Evolutionary conservation across 768 basidiomycete species (phyloP).

Genomic region (Dendrothele bispora): DNA sequence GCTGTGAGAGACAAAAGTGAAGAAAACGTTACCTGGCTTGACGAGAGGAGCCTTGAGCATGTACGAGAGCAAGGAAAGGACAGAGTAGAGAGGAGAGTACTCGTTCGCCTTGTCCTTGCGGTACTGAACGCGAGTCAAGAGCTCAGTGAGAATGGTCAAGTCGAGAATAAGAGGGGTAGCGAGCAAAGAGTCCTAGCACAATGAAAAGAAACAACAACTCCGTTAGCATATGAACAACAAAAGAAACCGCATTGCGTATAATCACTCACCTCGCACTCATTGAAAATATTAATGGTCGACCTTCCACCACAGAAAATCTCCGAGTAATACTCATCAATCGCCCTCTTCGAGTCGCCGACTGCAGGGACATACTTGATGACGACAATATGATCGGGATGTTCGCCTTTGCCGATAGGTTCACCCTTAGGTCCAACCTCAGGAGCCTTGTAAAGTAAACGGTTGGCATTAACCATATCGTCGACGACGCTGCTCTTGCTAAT

Average conservation of each 20-base stretch:
- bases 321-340: conserved; percentile 99
- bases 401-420: conserved; percentile 66
- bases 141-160: conserved; percentile 88
- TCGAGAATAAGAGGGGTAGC: conserved; percentile 97
- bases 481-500: conserved; percentile 97
- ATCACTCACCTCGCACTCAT: conserved; percentile 85
- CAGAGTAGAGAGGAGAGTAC: conserved; percentile 84
- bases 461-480: conserved; percentile 96
- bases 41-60: conserved; percentile 99
- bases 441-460: conserved; percentile 87
- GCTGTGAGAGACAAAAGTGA: not conserved
- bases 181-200: conserved; percentile 92
- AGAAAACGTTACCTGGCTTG: conserved; percentile 65
- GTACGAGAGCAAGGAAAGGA: conserved; percentile 90
- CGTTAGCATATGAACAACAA: conserved; percentile 10
- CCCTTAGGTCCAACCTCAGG: conserved; percentile 55
- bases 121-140: conserved; percentile 92
- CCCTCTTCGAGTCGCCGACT: conserved; percentile 96
- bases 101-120: conserved; percentile 59
- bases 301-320: conserved; percentile 97
- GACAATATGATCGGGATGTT: conserved; percentile 96
- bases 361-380: conserved; percentile 98
- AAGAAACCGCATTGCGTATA: too few species aligned
- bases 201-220: not conserved
- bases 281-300: conserved; percentile 95